Conservation (phyloP, 2,329 filamentous ascomycete genomes). For the Phialophora verrucosa region DNA sequence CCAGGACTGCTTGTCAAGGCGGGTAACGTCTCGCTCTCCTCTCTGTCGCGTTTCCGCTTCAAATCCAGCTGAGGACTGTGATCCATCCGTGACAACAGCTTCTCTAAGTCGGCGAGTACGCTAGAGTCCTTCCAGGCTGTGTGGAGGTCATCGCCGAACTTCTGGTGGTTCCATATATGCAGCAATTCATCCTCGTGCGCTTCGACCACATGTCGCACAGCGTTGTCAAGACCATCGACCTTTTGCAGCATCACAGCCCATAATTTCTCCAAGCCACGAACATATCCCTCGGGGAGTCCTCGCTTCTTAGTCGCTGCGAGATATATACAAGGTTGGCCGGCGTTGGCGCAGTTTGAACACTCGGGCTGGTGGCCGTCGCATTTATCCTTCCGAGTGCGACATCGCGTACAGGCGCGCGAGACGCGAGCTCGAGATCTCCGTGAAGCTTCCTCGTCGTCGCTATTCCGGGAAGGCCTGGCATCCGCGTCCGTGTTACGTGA, state of each 20-base stretch:
- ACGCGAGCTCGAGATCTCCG: slow-evolving; percentile 52
- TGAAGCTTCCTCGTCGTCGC: slow-evolving; percentile 47
- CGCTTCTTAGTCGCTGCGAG: slow-evolving; percentile 53
- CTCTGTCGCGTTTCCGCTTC: slow-evolving; percentile 47
- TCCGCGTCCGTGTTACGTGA: slow-evolving; percentile 20
- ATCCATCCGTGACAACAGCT: slow-evolving; percentile 48
- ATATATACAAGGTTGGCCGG: slow-evolving; percentile 51
- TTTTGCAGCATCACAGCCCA: slow-evolving; percentile 53
- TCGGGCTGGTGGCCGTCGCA: slow-evolving; percentile 53
- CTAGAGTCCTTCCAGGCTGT: slow-evolving; percentile 53
- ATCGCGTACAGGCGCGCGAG: slow-evolving; percentile 53
- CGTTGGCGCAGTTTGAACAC: slow-evolving; percentile 50
- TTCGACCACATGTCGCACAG: slow-evolving; percentile 47
- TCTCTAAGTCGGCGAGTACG: slow-evolving; percentile 49
- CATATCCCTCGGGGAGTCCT: slow-evolving; percentile 54
- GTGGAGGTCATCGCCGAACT: slow-evolving; percentile 50
- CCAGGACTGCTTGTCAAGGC: slow-evolving; percentile 30
- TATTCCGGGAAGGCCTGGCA: slow-evolving; percentile 37
- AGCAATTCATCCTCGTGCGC: slow-evolving; percentile 45
- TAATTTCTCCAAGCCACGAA: slow-evolving; percentile 54
- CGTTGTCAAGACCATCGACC: slow-evolving; percentile 52
- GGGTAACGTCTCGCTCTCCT: slow-evolving; percentile 24
- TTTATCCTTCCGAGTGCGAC: slow-evolving; percentile 48
- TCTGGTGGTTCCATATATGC: slow-evolving; percentile 49
- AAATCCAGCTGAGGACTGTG: slow-evolving; percentile 33